These are phyloP conservation scores for Kalmusia sp. DNA, from an alignment of 2,329 filamentous ascomycete genomes.

Conservation along the genomic window DNA sequence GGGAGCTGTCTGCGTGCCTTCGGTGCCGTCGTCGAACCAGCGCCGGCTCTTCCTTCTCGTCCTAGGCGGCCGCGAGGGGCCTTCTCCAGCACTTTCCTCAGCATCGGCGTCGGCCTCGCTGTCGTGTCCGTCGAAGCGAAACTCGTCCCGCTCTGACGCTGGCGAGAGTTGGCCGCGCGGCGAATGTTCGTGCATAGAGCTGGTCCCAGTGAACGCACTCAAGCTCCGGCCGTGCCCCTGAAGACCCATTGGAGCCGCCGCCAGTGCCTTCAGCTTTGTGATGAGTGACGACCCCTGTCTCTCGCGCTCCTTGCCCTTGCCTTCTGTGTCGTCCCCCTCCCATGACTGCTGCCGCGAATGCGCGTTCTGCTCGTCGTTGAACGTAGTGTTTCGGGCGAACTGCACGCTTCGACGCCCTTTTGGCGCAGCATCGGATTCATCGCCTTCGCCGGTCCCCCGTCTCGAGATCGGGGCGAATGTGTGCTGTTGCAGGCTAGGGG, in stretches of 20 bases:
- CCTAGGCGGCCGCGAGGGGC: conserved; percentile 47
- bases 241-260: conserved; percentile 58
- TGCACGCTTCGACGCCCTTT: conserved; percentile 73
- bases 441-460: conserved; percentile 39
- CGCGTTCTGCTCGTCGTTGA: conserved; percentile 51
- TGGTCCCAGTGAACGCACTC: conserved; percentile 54
- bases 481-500: conserved; percentile 28
- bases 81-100: conserved; percentile 85
- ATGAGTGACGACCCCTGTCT: conserved; percentile 71
- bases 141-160: conserved; percentile 56
- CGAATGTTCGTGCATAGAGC: conserved; percentile 48
- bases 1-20: conserved; percentile 68
- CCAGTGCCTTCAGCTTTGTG: conserved; percentile 77
- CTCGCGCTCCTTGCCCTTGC: conserved; percentile 54
- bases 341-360: conserved; percentile 70
- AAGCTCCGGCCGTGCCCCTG: conserved; percentile 58
- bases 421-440: conserved; percentile 36
- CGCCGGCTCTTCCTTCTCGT: conserved; percentile 71
- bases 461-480: conserved; percentile 42
- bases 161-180: conserved; percentile 52
- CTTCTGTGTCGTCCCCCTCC: conserved; percentile 69
- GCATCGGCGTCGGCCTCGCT: conserved; percentile 80
- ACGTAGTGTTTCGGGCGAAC: conserved; percentile 63
- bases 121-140: conserved; percentile 62
- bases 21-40: conserved; percentile 56